Conservation (phyloP, 371 early-diverging fungal genomes). For the Coemansia sp. region DNA sequence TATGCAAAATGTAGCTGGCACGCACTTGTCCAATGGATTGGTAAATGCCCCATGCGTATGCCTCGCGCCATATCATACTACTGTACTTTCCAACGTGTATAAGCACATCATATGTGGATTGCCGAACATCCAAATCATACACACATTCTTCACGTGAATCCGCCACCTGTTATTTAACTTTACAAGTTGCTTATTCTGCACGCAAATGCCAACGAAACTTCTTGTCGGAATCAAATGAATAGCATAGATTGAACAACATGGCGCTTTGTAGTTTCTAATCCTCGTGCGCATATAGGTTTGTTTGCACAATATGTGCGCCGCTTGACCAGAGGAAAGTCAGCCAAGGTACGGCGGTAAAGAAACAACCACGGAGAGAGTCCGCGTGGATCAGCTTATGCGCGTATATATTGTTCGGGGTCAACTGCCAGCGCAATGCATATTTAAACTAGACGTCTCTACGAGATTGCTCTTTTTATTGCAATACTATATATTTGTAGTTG, state of each 20-base stretch:
- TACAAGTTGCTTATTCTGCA: no score
- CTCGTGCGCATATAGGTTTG: slow-evolving; percentile 8
- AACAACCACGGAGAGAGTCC: neutral
- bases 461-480: neutral
- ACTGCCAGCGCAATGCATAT: neutral
- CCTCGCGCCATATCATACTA: neutral
- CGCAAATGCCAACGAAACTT: no score
- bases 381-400: neutral
- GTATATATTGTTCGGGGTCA: neutral
- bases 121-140: no score
- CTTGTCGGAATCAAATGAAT: no score
- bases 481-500: neutral
- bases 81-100: no score
- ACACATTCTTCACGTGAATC: no score
- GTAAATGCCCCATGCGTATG: slow-evolving; percentile 2
- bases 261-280: neutral
- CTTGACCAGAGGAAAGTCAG: neutral
- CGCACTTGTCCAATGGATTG: slow-evolving; percentile 6
- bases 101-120: no score
- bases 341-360: neutral
- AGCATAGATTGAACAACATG: no score
- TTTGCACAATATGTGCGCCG: neutral
- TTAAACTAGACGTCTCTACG: neutral
- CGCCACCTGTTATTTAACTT: neutral
- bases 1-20: neutral